Evolutionary conservation across 2,329 filamentous ascomycete genomes (phyloP), one percentile per base, ranked within the genome.

Genomic region (Aspergillus hiratsukae): DNA sequence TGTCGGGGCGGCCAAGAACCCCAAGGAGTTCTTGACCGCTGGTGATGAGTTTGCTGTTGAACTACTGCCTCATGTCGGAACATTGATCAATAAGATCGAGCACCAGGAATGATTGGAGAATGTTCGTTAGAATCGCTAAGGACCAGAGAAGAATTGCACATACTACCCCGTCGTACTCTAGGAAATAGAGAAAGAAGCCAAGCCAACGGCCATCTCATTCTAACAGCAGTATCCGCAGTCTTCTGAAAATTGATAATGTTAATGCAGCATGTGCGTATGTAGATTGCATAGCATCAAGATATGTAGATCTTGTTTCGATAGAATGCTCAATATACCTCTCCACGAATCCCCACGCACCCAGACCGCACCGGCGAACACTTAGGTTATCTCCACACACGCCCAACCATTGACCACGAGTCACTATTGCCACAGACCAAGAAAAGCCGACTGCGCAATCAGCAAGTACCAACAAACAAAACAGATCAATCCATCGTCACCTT

Each of bases 21-120:
- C 65, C 2, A 74, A 77, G 60, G 75, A 75, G 54, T 78, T 75
- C 58, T 60, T 81, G 54, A 74, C 71, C 57, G 70, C 71, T 2
- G 78, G 78, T 1, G 78, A 80, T 57, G 73, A 78, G 58, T 80
- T 82, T 60, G 68, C 72, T 0, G 78, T 81, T 4, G 78, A 81
- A 70, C 71, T 81, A 55, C 61, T 76, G 52, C 78, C 79, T 14
- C 66, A 79, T 64, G 75, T 81, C 51, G 79, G 79, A 9, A 81
- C 79, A 0, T 64, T 81, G 61, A 70, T 78, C 31, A 81, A 73
- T 23, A 76, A 73, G 58, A 75, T 80, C 54, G 67, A 71, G 61
- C 60, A 74, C 46, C 68, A 71, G 53, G 41, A 37, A 45, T 55
- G 8, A 57, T 17, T 54, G 29, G 7, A 37, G 14, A 27, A 6